Percentiles rank a stretch among this genome's conserved stretches.
phyloP scores from a whole-genome alignment of 306 rosid species.

The Calophaca sinica region DNA sequence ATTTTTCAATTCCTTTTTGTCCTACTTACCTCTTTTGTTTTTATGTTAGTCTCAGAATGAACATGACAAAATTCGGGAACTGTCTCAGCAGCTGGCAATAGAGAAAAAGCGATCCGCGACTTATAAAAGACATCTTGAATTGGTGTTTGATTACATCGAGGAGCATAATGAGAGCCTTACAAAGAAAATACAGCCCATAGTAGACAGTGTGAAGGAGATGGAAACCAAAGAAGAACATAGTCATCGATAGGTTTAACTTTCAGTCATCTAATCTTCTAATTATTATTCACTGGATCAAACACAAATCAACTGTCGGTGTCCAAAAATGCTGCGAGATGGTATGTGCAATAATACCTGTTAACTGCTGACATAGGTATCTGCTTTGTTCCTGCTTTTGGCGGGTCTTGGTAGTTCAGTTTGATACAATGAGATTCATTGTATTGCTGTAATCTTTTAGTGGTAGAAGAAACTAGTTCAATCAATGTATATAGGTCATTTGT shows the following conservation, averaged over 20 bases:
- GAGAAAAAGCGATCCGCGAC: constrained; percentile 90
- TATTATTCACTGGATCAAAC: constrained; percentile 30
- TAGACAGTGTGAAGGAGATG: constrained; percentile 82
- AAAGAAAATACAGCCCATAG: constrained; percentile 86
- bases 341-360: constrained; percentile 40
- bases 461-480: constrained; percentile 49
- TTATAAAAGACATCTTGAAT: constrained; percentile 92
- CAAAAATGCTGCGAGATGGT: constrained; percentile 46
- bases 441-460: constrained; percentile 37
- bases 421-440: constrained; percentile 56
- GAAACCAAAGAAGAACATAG: constrained; percentile 69
- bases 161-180: constrained; percentile 87
- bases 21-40: constrained; percentile 35
- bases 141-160: constrained; percentile 86
- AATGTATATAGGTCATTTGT: constrained; percentile 53
- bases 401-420: constrained; percentile 16
- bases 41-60: constrained; percentile 64
- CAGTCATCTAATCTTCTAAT: not conserved
- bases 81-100: constrained; percentile 81
- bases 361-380: constrained; percentile 46
- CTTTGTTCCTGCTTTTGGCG: not conserved
- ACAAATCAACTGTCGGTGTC: constrained; percentile 32
- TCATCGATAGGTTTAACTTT: constrained; percentile 58
- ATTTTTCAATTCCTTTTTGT: constrained; percentile 8
- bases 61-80: constrained; percentile 87